These are phyloP conservation scores for Ceratocystis colombiana DNA, from an alignment of 2,329 filamentous ascomycete genomes.

Conservation along the genomic window DNA sequence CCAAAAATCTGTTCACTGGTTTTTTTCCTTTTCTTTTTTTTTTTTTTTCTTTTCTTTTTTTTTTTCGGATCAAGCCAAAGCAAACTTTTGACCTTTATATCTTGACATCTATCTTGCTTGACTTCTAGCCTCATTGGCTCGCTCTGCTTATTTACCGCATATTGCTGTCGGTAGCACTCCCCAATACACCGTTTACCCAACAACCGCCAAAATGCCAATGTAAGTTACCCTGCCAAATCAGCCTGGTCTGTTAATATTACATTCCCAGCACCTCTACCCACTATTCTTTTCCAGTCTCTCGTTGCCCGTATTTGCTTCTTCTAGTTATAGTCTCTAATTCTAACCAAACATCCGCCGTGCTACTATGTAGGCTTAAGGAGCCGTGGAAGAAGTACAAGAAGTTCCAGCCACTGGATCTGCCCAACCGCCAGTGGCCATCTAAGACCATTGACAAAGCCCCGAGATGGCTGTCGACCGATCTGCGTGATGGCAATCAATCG, in stretches of 20 bases:
- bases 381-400: conserved; percentile 66
- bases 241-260: neutral
- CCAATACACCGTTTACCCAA: neutral
- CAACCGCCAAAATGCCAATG: conserved; percentile 22
- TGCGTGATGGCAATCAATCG: conserved; percentile 90
- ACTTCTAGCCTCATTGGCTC: neutral
- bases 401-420: conserved; percentile 50
- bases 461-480: conserved; percentile 79
- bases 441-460: conserved; percentile 76
- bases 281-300: neutral
- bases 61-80: too few relatives aligned
- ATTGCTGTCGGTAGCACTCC: neutral
- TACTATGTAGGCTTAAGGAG: conserved; percentile 52
- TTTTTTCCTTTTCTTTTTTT: conserved; percentile 7
- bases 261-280: neutral
- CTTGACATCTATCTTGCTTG: too few relatives aligned
- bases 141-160: neutral
- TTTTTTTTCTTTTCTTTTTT: conserved; percentile 4
- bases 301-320: neutral
- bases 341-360: too few relatives aligned
- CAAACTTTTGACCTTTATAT: too few relatives aligned
- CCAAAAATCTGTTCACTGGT: conserved; percentile 19
- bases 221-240: conserved; percentile 16
- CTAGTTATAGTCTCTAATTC: conserved; percentile 10
- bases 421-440: conserved; percentile 71